Conservation (phyloP, 2,329 filamentous ascomycete species). For the Hymenoscyphus scutula region DNA sequence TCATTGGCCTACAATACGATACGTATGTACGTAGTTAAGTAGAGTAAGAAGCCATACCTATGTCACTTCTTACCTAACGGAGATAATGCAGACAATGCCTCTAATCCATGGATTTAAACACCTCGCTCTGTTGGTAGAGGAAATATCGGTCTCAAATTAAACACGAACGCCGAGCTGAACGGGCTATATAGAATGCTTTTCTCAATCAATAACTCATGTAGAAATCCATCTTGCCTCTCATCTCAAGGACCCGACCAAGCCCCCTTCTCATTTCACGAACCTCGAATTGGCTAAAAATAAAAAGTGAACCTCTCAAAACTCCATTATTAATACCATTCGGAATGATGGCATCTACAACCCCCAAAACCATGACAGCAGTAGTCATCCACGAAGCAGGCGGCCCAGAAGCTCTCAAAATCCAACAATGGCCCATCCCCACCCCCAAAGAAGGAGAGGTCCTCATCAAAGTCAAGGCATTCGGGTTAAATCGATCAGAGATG, state of each 20-base stretch:
- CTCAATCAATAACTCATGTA: background rate
- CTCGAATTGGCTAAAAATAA: background rate
- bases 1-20: no score
- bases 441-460: constrained; percentile 64
- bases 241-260: background rate
- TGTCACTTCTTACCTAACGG: no score
- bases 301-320: background rate
- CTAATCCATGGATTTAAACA: no score
- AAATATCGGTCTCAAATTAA: no score
- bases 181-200: background rate
- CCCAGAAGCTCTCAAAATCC: constrained; percentile 25
- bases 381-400: constrained; percentile 24
- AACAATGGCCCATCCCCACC: constrained; percentile 20
- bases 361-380: constrained; percentile 23
- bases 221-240: background rate
- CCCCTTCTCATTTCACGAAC: background rate
- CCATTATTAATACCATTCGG: background rate
- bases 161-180: no score
- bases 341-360: background rate
- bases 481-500: constrained; percentile 81
- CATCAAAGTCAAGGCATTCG: constrained; percentile 74
- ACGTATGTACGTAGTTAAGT: no score
- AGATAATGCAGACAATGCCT: no score
- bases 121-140: no score
- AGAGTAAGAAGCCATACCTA: no score